phyloP scores from a whole-genome alignment of 2,329 filamentous ascomycete species.

The Rutstroemia sp. region DNA sequence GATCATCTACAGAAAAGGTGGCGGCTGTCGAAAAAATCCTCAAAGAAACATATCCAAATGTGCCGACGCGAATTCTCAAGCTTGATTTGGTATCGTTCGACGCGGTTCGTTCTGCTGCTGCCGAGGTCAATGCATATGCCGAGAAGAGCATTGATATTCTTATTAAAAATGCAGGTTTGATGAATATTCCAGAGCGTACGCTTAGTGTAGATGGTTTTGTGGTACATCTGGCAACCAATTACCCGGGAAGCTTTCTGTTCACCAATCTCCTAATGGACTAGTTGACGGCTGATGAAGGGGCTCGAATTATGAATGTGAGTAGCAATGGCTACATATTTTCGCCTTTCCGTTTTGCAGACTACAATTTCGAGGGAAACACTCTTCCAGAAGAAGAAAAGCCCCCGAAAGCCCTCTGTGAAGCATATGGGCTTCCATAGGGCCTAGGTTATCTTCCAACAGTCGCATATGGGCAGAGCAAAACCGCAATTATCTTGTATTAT shows the following conservation, averaged over 20 bases:
- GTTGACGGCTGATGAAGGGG: slow-evolving; percentile 1
- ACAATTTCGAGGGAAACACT: neutral
- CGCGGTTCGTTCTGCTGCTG: slow-evolving; percentile 33
- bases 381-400: neutral
- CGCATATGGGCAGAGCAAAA: slow-evolving; percentile 21
- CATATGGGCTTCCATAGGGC: neutral
- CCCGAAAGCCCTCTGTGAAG: neutral
- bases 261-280: slow-evolving; percentile 14
- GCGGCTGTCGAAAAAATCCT: slow-evolving; percentile 4
- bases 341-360: slow-evolving; percentile 30
- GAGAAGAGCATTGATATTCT: slow-evolving; percentile 34
- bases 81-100: slow-evolving; percentile 34
- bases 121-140: slow-evolving; percentile 28
- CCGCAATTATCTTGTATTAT: slow-evolving; percentile 31
- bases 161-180: slow-evolving; percentile 25
- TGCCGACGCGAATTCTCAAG: slow-evolving; percentile 1
- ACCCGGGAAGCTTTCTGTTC: slow-evolving; percentile 16
- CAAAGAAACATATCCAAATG: neutral
- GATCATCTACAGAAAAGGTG: slow-evolving; percentile 4
- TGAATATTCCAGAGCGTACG: slow-evolving; percentile 3
- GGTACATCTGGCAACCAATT: slow-evolving; percentile 13
- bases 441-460: neutral
- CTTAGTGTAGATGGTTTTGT: slow-evolving; percentile 12
- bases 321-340: slow-evolving; percentile 32
- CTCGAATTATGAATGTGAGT: slow-evolving; percentile 14